A percentile compares a stretch with the other conserved stretches of the same genome.
Conservation (phyloP, 1,139 yeast species). For the Nematodospora anomalae region DNA sequence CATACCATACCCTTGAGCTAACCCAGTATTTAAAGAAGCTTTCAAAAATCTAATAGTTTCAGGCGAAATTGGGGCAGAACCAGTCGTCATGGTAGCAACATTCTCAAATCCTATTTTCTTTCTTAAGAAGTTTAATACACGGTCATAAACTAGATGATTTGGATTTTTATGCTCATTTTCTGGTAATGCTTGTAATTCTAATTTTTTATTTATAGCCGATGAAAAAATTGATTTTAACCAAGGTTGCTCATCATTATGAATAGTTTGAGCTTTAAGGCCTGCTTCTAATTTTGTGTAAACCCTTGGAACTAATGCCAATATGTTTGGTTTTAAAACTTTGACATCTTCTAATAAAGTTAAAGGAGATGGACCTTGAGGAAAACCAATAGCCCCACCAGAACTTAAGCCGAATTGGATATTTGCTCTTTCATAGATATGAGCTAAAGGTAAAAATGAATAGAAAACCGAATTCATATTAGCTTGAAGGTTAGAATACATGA, state of each 20-base stretch:
- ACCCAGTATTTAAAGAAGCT: slow-evolving; percentile 36
- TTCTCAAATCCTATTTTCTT: slow-evolving; percentile 39
- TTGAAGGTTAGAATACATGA: slow-evolving; percentile 20
- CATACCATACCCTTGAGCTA: slow-evolving; percentile 46
- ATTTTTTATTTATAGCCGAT: slow-evolving; percentile 32
- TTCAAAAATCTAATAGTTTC: slow-evolving; percentile 41
- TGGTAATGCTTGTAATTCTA: slow-evolving; percentile 26
- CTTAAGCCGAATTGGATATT: slow-evolving; percentile 23
- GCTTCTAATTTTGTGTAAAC: slow-evolving; percentile 42
- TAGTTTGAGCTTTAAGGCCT: slow-evolving; percentile 42
- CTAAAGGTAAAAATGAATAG: slow-evolving; percentile 32
- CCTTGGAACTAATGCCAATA: slow-evolving; percentile 41
- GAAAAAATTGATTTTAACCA: slow-evolving; percentile 24
- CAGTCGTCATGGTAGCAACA: slow-evolving; percentile 28
- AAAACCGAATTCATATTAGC: slow-evolving; percentile 11
- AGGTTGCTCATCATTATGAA: slow-evolving; percentile 36
- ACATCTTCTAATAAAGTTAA: slow-evolving; percentile 41
- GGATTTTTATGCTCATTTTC: slow-evolving; percentile 10
- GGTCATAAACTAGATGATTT: slow-evolving; percentile 33
- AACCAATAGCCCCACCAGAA: slow-evolving; percentile 35
- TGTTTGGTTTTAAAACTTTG: slow-evolving; percentile 33
- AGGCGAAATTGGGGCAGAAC: slow-evolving; percentile 46
- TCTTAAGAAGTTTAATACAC: slow-evolving; percentile 24
- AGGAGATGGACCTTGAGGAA: slow-evolving; percentile 43
- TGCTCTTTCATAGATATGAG: slow-evolving; percentile 65